Evolutionary conservation across 2,329 filamentous ascomycete genomes (phyloP), one percentile per base, ranked within the genome.

Genomic region (Fusarium algeriense): DNA sequence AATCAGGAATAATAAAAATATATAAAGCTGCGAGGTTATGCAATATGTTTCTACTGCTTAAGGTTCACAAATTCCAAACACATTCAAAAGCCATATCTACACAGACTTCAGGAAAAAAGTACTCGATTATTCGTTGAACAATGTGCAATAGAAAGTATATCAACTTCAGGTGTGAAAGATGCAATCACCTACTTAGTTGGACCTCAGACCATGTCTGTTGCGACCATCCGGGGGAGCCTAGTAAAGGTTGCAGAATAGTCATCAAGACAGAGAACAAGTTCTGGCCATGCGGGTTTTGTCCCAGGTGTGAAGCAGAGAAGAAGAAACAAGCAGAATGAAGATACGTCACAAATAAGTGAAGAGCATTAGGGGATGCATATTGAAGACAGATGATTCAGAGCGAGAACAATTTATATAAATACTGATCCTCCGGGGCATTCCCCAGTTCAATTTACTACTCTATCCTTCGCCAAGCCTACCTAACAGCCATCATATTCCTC

Each of bases 281-380:
- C 37, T 17, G 20, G 1, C 1, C 20, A 0, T 26, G 15, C 4
- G n/a, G 1, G 3, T 11, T n/a, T 4, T 28, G 32, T 38, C 32
- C 20, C 3, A 52, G n/a, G 3, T 52, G 48, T 2, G 5, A 10
- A 1, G 20, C n/a, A 3, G 38, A 28, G 20, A 26, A 11, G 3
- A n/a, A 1, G 0, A 28, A 52, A 6, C 2, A 38, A 3, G 17
- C 2, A 38, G 20, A 7, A 8, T 0, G 1, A 12, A 12, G 19
- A 5, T 0, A 13, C 5, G 4, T 4, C 17, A 37, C 4, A 14
- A 26, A 26, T 11, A 26, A 11, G 15, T 28, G 20, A 26, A 23
- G 20, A 11, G 6, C 1, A 6, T 2, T 7, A 15, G 20, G 14
- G 2, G 12, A 7, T 11, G 8, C 37, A 17, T 15, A 6, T 1